These are phyloP conservation scores for Thuja plicata DNA, from an alignment of 83 land plant genomes.

Conservation along the genomic window DNA sequence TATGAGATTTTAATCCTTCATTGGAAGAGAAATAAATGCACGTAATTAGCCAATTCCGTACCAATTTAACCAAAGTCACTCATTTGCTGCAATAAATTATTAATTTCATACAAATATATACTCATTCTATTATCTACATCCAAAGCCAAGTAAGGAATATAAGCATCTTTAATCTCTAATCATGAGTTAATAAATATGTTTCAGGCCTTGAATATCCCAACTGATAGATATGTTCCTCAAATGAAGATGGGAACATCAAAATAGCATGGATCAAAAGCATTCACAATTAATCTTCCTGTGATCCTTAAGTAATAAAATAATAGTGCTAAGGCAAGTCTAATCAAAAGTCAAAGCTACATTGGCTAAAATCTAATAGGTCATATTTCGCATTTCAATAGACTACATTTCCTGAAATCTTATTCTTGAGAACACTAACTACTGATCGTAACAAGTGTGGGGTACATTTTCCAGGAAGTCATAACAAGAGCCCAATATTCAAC, in stretches of 20 bases:
- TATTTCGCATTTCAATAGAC: neutral
- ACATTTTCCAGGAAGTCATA: neutral
- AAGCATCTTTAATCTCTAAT: neutral
- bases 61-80: neutral
- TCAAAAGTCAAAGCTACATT: neutral
- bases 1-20: neutral
- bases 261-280: neutral
- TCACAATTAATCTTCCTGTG: neutral
- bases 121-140: neutral
- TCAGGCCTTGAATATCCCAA: neutral
- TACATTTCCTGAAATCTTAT: neutral
- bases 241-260: neutral
- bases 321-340: neutral
- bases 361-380: neutral
- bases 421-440: neutral
- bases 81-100: neutral
- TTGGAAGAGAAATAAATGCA: neutral
- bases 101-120: neutral
- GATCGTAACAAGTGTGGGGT: neutral
- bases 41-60: neutral
- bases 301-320: neutral
- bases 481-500: neutral
- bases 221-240: neutral
- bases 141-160: neutral
- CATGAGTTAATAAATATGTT: neutral